phyloP scores from a whole-genome alignment of 1,284 basidiomycete species.

The Exobasidium rhododendri region DNA sequence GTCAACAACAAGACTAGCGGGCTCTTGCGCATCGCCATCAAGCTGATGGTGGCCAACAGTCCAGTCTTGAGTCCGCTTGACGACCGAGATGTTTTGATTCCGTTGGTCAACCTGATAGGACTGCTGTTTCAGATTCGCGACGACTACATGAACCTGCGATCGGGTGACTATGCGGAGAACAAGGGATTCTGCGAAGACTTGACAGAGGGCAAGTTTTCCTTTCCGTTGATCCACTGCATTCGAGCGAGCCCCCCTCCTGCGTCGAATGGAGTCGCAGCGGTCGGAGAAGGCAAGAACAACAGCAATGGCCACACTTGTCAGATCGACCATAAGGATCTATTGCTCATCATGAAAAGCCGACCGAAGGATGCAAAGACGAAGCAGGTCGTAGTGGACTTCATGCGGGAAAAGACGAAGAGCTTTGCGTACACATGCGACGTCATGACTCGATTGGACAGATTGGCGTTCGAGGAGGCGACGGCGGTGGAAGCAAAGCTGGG shows the following conservation, averaged over 20 bases:
- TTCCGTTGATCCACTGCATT: slow-evolving; percentile 86
- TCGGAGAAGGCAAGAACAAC: neutral
- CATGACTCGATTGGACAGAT: slow-evolving; percentile 29
- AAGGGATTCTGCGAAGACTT: slow-evolving; percentile 95
- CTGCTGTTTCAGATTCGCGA: slow-evolving; percentile 95
- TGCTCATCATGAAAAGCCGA: slow-evolving; percentile 46
- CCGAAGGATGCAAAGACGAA: slow-evolving; percentile 47
- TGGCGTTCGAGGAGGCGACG: slow-evolving; percentile 28
- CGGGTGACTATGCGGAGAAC: slow-evolving; percentile 76
- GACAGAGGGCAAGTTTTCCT: slow-evolving; percentile 93
- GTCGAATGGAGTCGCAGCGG: neutral
- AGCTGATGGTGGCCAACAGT: slow-evolving; percentile 81
- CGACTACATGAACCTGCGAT: slow-evolving; percentile 94
- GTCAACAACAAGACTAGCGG: slow-evolving; percentile 99
- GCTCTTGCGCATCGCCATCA: slow-evolving; percentile 84
- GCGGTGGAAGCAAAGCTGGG: neutral
- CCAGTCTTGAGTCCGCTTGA: slow-evolving; percentile 4
- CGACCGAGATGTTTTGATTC: slow-evolving; percentile 58
- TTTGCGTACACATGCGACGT: slow-evolving; percentile 51
- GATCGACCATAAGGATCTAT: slow-evolving; percentile 35
- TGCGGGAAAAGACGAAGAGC: slow-evolving; percentile 40
- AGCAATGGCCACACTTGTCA: neutral
- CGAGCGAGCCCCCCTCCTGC: slow-evolving; percentile 53
- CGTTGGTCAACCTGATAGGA: slow-evolving; percentile 88
- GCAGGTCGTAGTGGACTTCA: slow-evolving; percentile 46